Evolutionary conservation across 176 grass and related monocot species (phyloP).

Genomic region (Puya raimondii): DNA sequence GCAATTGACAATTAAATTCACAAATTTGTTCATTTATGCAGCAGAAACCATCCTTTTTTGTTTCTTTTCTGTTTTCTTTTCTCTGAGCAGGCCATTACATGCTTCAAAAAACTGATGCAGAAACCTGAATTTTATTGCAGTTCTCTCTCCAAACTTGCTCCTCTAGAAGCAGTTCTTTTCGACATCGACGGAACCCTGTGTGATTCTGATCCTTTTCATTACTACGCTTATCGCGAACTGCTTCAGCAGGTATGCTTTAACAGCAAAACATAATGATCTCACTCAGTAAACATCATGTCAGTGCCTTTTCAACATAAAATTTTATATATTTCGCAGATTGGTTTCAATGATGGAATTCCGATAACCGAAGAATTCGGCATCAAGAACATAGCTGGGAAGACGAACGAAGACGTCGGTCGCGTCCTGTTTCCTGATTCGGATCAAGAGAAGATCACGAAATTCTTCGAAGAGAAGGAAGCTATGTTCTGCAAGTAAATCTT

Average conservation of each 20-base stretch:
- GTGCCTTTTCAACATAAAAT: background rate
- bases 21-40: no score
- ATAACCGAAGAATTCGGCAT: conserved; percentile 73
- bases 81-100: background rate
- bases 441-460: conserved; percentile 25
- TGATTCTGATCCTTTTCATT: conserved; percentile 67
- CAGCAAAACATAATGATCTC: background rate
- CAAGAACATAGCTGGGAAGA: conserved; percentile 59
- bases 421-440: conserved; percentile 73
- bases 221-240: conserved; percentile 59
- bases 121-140: conserved; percentile 14
- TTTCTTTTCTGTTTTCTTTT: background rate
- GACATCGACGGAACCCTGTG: conserved; percentile 77
- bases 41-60: background rate
- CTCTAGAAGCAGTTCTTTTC: conserved; percentile 63
- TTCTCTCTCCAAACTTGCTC: conserved; percentile 30
- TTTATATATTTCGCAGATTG: conserved; percentile 25
- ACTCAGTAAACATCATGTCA: background rate
- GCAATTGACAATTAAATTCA: no score
- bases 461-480: conserved; percentile 71
- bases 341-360: conserved; percentile 60
- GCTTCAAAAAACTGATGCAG: background rate
- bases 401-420: conserved; percentile 46
- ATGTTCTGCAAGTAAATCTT: conserved; percentile 47
- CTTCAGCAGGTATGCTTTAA: conserved; percentile 23